A percentile compares a stretch with the other conserved stretches of the same genome.
These are phyloP conservation scores for Pleodorina starrii DNA, from an alignment of 139 green algal species.

Conservation along the genomic window DNA sequence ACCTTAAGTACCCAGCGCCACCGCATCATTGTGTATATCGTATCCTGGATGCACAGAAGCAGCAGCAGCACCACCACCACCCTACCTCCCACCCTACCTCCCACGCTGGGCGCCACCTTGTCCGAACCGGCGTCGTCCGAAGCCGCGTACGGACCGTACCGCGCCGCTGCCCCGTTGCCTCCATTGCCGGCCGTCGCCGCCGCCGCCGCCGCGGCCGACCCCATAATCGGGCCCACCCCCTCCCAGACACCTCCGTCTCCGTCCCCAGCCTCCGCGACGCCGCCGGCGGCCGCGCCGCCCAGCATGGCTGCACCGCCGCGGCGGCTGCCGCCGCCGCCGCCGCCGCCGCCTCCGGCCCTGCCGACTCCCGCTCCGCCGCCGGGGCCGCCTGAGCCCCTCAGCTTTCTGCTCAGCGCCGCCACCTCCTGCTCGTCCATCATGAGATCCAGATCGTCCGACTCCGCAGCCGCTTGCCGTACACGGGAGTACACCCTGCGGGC, in stretches of 20 bases:
- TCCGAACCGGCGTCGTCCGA: constrained; percentile 23
- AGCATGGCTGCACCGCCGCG: no score
- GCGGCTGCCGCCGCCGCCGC: not conserved
- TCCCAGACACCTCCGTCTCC: not conserved
- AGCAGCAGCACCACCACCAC: no score
- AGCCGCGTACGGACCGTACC: not conserved
- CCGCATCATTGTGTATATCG: no score
- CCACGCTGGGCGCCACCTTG: constrained; percentile 35
- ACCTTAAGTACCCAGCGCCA: no score
- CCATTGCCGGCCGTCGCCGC: not conserved
- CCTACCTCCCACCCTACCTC: constrained; percentile 10
- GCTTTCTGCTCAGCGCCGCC: not conserved
- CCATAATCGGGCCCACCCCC: not conserved
- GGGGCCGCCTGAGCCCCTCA: not conserved
- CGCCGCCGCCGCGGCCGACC: not conserved
- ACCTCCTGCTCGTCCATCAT: constrained; percentile 17
- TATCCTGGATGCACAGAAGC: no score
- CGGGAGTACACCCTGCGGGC: not conserved
- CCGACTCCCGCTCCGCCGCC: not conserved
- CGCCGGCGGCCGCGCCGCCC: not conserved
- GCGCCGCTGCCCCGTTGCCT: not conserved
- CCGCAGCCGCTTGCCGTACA: not conserved
- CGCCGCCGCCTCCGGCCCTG: not conserved
- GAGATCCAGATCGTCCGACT: constrained; percentile 18
- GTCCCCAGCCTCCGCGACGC: not conserved